Conservation (phyloP, 805 yeast species). For the Ogataea polymorpha region DNA sequence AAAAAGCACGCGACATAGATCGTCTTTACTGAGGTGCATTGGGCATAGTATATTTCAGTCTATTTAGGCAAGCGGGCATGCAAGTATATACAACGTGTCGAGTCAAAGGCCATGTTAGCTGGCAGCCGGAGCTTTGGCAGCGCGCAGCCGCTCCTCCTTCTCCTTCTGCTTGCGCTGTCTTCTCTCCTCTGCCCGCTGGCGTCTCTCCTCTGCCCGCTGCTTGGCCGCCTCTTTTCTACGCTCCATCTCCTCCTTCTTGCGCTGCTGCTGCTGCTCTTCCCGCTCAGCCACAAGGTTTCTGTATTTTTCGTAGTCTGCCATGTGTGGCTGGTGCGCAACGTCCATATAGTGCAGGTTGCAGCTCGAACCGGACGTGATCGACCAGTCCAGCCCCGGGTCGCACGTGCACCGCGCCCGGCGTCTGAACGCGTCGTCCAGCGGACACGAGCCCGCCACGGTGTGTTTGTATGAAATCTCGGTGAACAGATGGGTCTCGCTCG, state of each 20-base stretch:
- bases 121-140: neutral
- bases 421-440: conserved; percentile 58
- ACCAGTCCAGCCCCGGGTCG: conserved; percentile 65
- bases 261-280: conserved; percentile 8
- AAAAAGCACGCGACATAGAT: neutral
- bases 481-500: conserved; percentile 68
- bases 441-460: conserved; percentile 77
- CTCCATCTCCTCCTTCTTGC: conserved; percentile 11
- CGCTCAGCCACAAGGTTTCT: conserved; percentile 11
- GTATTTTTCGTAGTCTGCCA: conserved; percentile 26
- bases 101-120: neutral
- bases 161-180: conserved; percentile 19
- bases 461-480: conserved; percentile 81
- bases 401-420: conserved; percentile 64
- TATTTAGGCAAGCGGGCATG: neutral
- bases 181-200: conserved; percentile 24
- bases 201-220: conserved; percentile 22
- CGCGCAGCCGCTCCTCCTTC: conserved; percentile 3
- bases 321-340: conserved; percentile 17
- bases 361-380: conserved; percentile 41
- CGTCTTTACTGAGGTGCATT: neutral
- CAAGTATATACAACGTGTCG: neutral
- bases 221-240: conserved; percentile 16
- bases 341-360: conserved; percentile 30
- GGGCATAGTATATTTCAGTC: neutral